Conservation (phyloP, 1,139 yeast genomes). For the Chernovozyma aurita region DNA sequence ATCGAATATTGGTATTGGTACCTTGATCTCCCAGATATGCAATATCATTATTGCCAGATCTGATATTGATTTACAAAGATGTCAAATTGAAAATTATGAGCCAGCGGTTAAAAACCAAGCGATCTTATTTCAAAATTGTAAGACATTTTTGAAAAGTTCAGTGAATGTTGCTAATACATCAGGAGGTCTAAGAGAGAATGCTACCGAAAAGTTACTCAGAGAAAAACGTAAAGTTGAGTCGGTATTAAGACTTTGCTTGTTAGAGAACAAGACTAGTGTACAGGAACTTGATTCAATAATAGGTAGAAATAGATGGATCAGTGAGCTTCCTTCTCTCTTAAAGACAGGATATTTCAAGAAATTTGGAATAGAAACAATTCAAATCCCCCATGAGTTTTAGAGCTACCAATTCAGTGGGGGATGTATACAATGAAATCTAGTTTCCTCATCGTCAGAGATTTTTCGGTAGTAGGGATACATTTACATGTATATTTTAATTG, state of each 20-base stretch:
- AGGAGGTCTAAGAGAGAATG: conserved; percentile 50
- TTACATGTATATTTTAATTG: not conserved
- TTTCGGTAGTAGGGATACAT: too few relatives aligned
- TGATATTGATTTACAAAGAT: conserved; percentile 50
- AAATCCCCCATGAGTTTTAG: conserved; percentile 6
- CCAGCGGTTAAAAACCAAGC: conserved; percentile 25
- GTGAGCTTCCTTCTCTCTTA: conserved; percentile 21
- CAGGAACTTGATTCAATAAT: conserved; percentile 36
- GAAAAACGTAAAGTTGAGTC: conserved; percentile 44
- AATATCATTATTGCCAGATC: conserved; percentile 45
- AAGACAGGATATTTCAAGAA: conserved; percentile 27
- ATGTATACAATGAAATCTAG: too few relatives aligned
- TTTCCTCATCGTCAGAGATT: too few relatives aligned
- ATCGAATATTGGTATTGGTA: conserved; percentile 26
- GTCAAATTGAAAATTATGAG: conserved; percentile 24
- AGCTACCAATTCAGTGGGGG: too few relatives aligned
- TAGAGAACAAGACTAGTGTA: conserved; percentile 33
- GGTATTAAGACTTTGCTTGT: conserved; percentile 38
- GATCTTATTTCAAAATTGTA: conserved; percentile 34
- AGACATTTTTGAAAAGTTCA: conserved; percentile 43
- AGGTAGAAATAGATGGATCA: conserved; percentile 31
- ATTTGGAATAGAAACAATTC: conserved; percentile 17
- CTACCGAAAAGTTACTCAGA: conserved; percentile 38
- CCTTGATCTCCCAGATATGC: conserved; percentile 36
- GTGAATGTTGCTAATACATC: conserved; percentile 39